These are phyloP conservation scores for Hermanozyma aechmeae DNA, from an alignment of 805 yeast species.

Conservation along the genomic window DNA sequence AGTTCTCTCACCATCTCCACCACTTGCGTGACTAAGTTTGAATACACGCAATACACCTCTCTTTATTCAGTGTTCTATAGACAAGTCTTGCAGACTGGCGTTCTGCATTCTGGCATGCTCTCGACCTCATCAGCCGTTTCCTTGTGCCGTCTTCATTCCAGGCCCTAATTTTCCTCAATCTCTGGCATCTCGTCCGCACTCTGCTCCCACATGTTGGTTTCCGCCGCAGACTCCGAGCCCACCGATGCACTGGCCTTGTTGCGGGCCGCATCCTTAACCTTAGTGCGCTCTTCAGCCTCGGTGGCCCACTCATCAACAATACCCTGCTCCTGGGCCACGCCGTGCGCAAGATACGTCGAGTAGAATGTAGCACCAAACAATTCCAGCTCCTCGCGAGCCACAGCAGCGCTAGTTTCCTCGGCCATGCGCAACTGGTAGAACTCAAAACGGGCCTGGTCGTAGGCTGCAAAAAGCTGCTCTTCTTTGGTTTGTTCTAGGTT, in stretches of 20 bases:
- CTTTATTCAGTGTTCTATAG: too few species aligned
- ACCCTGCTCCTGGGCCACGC: conserved; percentile 62
- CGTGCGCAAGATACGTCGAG: conserved; percentile 53
- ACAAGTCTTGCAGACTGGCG: too few species aligned
- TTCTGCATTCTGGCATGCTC: background rate
- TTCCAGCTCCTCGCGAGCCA: conserved; percentile 72
- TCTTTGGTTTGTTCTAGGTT: conserved; percentile 11
- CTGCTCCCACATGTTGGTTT: conserved; percentile 8
- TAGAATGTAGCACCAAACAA: conserved; percentile 79
- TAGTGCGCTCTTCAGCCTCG: conserved; percentile 59
- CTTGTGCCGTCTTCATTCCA: background rate
- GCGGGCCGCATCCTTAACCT: conserved; percentile 39
- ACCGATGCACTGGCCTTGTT: conserved; percentile 9
- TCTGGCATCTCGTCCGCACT: background rate
- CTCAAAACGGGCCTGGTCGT: conserved; percentile 80
- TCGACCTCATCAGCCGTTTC: background rate
- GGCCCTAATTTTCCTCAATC: background rate
- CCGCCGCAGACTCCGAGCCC: conserved; percentile 10
- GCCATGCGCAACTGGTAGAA: conserved; percentile 81
- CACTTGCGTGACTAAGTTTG: too few species aligned
- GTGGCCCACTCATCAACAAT: conserved; percentile 65
- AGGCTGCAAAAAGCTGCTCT: conserved; percentile 49
- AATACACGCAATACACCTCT: too few species aligned
- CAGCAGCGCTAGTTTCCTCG: conserved; percentile 64
- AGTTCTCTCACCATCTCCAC: too few species aligned